Evolutionary conservation across 2,329 filamentous ascomycete genomes (phyloP).

Genomic region (Penicillium polonicum): DNA sequence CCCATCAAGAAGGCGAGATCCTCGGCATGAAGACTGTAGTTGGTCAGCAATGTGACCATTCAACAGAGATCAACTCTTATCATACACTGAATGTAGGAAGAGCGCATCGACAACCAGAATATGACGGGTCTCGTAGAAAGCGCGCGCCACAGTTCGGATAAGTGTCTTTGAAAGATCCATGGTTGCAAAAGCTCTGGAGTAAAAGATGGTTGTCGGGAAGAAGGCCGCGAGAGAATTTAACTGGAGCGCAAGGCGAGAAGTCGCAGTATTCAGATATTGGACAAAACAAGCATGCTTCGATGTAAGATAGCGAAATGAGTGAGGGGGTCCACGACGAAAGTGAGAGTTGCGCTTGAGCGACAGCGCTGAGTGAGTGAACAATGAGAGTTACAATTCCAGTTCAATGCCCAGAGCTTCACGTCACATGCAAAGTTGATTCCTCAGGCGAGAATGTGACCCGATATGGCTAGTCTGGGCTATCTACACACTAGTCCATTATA

Average conservation of each 20-base stretch:
- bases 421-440: constrained; percentile 15
- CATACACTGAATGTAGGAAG: constrained; percentile 68
- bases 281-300: constrained; percentile 4
- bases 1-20: constrained; percentile 84
- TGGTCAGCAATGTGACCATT: constrained; percentile 16
- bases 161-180: constrained; percentile 73
- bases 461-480: background rate
- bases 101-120: constrained; percentile 80
- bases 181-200: constrained; percentile 9
- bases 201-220: background rate
- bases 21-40: constrained; percentile 70
- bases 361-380: constrained; percentile 10
- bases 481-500: background rate
- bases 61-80: constrained; percentile 22
- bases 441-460: constrained; percentile 5
- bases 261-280: constrained; percentile 1
- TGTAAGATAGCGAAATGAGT: constrained; percentile 1
- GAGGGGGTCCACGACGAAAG: background rate
- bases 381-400: background rate
- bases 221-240: background rate
- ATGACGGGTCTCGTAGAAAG: constrained; percentile 83
- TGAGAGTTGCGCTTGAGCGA: constrained; percentile 2
- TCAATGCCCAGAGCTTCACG: constrained; percentile 9
- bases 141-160: constrained; percentile 79
- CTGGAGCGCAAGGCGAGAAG: constrained; percentile 6